A percentile compares a stretch with the other conserved stretches of the same genome.
These are phyloP conservation scores for Colletotrichum sp. DNA, from an alignment of 2,329 filamentous ascomycete species.

Conservation along the genomic window DNA sequence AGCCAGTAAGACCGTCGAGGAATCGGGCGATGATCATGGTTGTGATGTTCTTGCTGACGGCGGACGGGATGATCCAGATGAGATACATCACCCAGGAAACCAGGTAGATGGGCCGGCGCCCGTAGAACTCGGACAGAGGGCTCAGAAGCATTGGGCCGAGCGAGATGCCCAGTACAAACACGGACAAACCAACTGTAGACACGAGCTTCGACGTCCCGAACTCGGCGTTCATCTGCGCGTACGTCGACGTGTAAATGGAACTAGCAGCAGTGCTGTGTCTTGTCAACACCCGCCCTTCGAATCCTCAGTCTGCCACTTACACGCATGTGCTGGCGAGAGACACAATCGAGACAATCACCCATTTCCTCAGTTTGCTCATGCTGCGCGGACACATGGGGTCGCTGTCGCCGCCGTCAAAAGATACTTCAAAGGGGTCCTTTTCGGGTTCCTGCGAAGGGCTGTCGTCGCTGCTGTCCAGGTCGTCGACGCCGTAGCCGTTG, in stretches of 20 bases:
- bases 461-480: constrained; percentile 25
- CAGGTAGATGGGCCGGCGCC: constrained; percentile 81
- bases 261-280: constrained; percentile 75
- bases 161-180: constrained; percentile 80
- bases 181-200: constrained; percentile 80
- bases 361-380: constrained; percentile 71
- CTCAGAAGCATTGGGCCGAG: constrained; percentile 68
- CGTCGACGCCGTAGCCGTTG: constrained; percentile 49
- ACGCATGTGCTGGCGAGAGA: constrained; percentile 79
- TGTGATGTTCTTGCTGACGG: constrained; percentile 80
- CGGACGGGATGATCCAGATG: constrained; percentile 82
- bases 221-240: constrained; percentile 75
- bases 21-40: constrained; percentile 83
- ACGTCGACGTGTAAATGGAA: constrained; percentile 89
- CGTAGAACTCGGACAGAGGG: constrained; percentile 79
- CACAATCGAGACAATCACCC: constrained; percentile 80
- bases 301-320: constrained; percentile 65
- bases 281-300: background rate
- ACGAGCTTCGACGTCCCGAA: constrained; percentile 75
- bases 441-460: constrained; percentile 24
- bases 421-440: constrained; percentile 66
- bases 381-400: constrained; percentile 80
- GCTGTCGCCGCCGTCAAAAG: constrained; percentile 72
- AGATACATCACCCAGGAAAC: constrained; percentile 75
- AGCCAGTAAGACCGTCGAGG: constrained; percentile 75